Conservation (phyloP, 345 rosid genomes). For the Citrus glauca region DNA sequence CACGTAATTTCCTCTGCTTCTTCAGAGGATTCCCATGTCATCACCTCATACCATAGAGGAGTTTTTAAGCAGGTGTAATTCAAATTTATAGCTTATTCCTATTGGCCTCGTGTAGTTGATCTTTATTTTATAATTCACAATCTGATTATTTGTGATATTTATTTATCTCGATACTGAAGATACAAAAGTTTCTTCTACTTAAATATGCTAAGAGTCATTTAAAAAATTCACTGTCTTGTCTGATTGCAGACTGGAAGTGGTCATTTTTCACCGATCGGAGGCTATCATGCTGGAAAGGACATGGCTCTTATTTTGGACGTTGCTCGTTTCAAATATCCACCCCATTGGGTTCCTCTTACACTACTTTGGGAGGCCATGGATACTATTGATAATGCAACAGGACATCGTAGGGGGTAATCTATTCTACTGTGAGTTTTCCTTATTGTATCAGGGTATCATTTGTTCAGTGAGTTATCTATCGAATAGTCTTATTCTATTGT, state of each 20-base stretch:
- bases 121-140: not conserved
- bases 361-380: slow-evolving; percentile 43
- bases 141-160: not conserved
- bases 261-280: slow-evolving; percentile 40
- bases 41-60: slow-evolving; percentile 28
- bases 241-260: slow-evolving; percentile 32
- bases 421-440: not conserved
- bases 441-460: not conserved
- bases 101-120: not conserved
- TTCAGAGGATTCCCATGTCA: slow-evolving; percentile 25
- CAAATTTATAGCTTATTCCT: not conserved
- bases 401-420: slow-evolving; percentile 25
- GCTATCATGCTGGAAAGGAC: slow-evolving; percentile 33
- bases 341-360: slow-evolving; percentile 42
- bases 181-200: not conserved
- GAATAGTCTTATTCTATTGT: not conserved
- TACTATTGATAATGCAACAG: slow-evolving; percentile 26
- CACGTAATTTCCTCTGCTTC: slow-evolving; percentile 22
- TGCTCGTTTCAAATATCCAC: slow-evolving; percentile 40
- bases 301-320: slow-evolving; percentile 42
- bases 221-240: not conserved
- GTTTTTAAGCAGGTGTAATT: slow-evolving; percentile 27
- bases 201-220: not conserved
- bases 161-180: not conserved
- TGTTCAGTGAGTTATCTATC: not conserved